A percentile compares a stretch with the other conserved stretches of the same genome.
These are phyloP conservation scores for Stagonosporopsis tanaceti DNA, from an alignment of 2,329 filamentous ascomycete species.

Conservation along the genomic window DNA sequence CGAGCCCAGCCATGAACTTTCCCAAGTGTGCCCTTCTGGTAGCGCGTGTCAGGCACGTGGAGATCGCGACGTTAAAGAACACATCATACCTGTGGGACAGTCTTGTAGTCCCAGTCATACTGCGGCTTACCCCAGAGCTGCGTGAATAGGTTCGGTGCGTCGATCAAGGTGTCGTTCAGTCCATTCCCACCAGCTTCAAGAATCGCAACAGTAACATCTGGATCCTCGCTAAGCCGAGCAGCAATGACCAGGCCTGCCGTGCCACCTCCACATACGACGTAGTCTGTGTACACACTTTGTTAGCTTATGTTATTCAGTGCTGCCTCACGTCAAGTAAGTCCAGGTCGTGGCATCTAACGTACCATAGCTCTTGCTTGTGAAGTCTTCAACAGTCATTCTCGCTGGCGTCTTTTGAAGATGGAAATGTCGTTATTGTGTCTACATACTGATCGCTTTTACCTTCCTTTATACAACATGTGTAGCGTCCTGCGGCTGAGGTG, in stretches of 20 bases:
- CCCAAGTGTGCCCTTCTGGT: slow-evolving; percentile 33
- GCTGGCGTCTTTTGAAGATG: not conserved
- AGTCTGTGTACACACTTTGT: slow-evolving; percentile 5
- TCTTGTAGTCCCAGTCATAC: slow-evolving; percentile 44
- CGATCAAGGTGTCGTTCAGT: slow-evolving; percentile 38
- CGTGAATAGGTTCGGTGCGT: slow-evolving; percentile 36
- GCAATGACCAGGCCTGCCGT: slow-evolving; percentile 43
- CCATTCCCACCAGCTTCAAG: slow-evolving; percentile 42
- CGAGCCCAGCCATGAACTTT: slow-evolving; percentile 37
- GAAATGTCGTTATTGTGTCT: no score
- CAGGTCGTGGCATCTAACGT: not conserved
- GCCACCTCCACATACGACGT: slow-evolving; percentile 38
- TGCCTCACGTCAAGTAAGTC: not conserved
- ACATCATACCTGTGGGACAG: slow-evolving; percentile 38
- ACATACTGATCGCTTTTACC: not conserved
- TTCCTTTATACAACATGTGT: not conserved
- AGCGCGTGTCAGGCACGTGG: slow-evolving; percentile 6
- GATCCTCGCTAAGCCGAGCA: slow-evolving; percentile 38
- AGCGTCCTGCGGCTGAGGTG: not conserved
- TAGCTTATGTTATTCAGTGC: not conserved
- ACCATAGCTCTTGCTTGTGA: slow-evolving; percentile 31
- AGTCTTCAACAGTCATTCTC: slow-evolving; percentile 35
- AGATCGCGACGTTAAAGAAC: not conserved
- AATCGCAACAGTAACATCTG: slow-evolving; percentile 35
- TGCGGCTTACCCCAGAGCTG: slow-evolving; percentile 39